These are phyloP conservation scores for Periglandula ipomoeae DNA, from an alignment of 2,329 filamentous ascomycete species.

Conservation along the genomic window DNA sequence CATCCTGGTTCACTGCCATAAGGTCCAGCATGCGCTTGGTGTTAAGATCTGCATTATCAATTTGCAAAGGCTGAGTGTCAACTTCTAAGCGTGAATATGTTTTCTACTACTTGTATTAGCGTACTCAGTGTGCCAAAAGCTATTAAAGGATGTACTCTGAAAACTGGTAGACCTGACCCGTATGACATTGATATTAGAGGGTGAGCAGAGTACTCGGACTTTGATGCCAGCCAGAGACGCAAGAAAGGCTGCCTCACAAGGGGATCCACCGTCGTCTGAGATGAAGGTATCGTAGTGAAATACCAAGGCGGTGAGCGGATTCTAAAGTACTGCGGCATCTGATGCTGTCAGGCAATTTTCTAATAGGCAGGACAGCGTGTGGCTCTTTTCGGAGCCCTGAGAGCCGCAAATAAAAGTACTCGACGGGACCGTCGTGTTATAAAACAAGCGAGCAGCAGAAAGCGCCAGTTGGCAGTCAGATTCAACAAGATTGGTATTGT, in stretches of 20 bases:
- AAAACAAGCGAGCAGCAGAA: slow-evolving; percentile 24
- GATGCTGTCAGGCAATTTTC: slow-evolving; percentile 46
- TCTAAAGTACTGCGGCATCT: slow-evolving; percentile 32
- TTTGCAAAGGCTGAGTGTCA: slow-evolving; percentile 36
- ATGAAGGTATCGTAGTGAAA: slow-evolving; percentile 55
- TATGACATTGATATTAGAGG: slow-evolving; percentile 37
- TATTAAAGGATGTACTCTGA: too few species aligned
- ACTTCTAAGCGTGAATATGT: slow-evolving; percentile 35
- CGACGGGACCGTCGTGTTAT: slow-evolving; percentile 39
- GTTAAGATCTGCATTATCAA: slow-evolving; percentile 43
- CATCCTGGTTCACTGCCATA: slow-evolving; percentile 39
- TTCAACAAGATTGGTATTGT: background rate
- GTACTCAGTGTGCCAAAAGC: too few species aligned
- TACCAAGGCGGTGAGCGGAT: slow-evolving; percentile 47
- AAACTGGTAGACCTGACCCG: slow-evolving; percentile 17
- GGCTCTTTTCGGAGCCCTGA: slow-evolving; percentile 54
- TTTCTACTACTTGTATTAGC: slow-evolving; percentile 13
- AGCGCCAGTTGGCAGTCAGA: background rate
- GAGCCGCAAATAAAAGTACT: slow-evolving; percentile 55
- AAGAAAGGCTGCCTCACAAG: slow-evolving; percentile 52
- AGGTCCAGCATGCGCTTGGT: slow-evolving; percentile 48
- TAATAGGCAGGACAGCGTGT: slow-evolving; percentile 44
- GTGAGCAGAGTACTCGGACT: slow-evolving; percentile 44
- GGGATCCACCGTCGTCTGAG: slow-evolving; percentile 33
- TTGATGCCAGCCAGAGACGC: slow-evolving; percentile 31